These are phyloP conservation scores for Pugionium dolabratum DNA, from an alignment of 345 rosid genomes.

Conservation along the genomic window DNA sequence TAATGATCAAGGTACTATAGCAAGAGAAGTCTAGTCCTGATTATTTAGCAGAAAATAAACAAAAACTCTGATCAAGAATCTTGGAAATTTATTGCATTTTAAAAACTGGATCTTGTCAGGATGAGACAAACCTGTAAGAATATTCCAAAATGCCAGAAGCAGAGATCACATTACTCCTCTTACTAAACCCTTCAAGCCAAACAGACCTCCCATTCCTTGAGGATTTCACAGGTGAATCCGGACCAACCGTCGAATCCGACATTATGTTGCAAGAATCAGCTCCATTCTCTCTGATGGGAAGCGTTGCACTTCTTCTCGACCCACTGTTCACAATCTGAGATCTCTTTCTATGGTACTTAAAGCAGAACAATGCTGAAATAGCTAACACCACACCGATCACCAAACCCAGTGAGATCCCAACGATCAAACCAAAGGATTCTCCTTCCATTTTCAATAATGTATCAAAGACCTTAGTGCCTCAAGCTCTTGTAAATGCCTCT, in stretches of 20 bases:
- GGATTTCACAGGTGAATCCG: slow-evolving; percentile 83
- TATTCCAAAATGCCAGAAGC: slow-evolving; percentile 93
- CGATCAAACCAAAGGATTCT: slow-evolving; percentile 78
- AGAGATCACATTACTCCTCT: slow-evolving; percentile 56
- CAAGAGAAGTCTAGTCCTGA: slow-evolving; percentile 17
- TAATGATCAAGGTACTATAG: neutral
- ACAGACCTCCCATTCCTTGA: slow-evolving; percentile 59
- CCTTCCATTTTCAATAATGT: slow-evolving; percentile 53
- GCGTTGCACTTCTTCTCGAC: slow-evolving; percentile 69
- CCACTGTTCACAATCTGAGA: slow-evolving; percentile 91
- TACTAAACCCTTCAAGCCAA: slow-evolving; percentile 79
- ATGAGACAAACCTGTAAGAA: slow-evolving; percentile 72
- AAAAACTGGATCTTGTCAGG: slow-evolving; percentile 12
- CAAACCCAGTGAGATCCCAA: slow-evolving; percentile 87
- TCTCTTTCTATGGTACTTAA: slow-evolving; percentile 36
- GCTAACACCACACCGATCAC: slow-evolving; percentile 91
- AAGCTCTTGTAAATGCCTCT: slow-evolving; percentile 47
- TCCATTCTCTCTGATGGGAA: slow-evolving; percentile 84
- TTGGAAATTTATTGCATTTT: neutral
- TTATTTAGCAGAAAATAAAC: slow-evolving; percentile 1
- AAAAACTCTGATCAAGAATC: slow-evolving; percentile 21
- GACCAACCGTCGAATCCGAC: slow-evolving; percentile 84
- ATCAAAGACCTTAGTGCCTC: slow-evolving; percentile 9
- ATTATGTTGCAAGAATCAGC: slow-evolving; percentile 65
- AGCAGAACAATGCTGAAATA: slow-evolving; percentile 17